These are phyloP conservation scores for Porcisia deanei DNA, from an alignment of 208 protist species.

Conservation along the genomic window DNA sequence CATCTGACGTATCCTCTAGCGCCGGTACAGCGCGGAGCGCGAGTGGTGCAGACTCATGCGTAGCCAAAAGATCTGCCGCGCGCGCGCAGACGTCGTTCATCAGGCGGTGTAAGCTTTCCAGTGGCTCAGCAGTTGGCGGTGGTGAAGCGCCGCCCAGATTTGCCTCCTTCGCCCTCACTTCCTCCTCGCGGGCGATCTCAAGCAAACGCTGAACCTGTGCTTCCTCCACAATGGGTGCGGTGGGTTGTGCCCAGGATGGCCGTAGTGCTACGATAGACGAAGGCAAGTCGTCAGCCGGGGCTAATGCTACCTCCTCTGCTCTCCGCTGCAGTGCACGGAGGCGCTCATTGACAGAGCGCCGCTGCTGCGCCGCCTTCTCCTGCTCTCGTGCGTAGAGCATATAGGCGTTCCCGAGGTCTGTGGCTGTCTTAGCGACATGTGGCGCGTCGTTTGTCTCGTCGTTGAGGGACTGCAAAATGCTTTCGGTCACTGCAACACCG, in stretches of 20 bases:
- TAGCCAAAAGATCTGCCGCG: conserved; percentile 17
- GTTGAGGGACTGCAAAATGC: background rate
- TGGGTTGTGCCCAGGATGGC: conserved; percentile 21
- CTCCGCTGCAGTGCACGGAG: conserved; percentile 28
- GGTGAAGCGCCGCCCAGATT: background rate
- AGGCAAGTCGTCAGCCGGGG: conserved; percentile 16
- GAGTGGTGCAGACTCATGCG: conserved; percentile 22
- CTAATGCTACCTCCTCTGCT: conserved; percentile 16
- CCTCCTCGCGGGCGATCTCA: conserved; percentile 44
- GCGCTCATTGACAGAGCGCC: conserved; percentile 45
- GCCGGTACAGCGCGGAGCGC: conserved; percentile 6
- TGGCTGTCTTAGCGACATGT: background rate
- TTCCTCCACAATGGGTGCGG: conserved; percentile 13
- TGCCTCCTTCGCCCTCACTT: conserved; percentile 18
- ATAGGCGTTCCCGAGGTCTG: conserved; percentile 49
- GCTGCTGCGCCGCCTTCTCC: conserved; percentile 9
- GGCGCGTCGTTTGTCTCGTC: background rate
- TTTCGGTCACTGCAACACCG: background rate
- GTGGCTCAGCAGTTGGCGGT: conserved; percentile 5
- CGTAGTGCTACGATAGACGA: conserved; percentile 5
- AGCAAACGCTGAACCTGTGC: conserved; percentile 42
- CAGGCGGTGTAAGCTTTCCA: conserved; percentile 11
- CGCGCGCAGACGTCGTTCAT: conserved; percentile 5
- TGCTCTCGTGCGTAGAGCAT: conserved; percentile 33
- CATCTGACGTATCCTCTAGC: conserved; percentile 1